These are phyloP conservation scores for Aspergillus incahuasiensis DNA, from an alignment of 495 filamentous ascomycete genomes.

Conservation along the genomic window DNA sequence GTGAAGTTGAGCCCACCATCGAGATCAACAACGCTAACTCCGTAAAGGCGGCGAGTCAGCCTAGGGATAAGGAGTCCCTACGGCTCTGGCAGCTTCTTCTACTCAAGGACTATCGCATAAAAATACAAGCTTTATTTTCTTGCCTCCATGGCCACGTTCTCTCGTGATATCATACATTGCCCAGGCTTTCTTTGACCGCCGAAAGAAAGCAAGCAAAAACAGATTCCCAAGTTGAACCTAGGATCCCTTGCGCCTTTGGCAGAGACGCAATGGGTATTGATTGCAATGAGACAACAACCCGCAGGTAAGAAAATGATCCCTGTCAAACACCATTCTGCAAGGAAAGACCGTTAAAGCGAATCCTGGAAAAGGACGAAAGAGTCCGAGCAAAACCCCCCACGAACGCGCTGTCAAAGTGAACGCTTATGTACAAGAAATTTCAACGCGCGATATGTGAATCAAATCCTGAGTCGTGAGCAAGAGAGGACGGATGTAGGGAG, in stretches of 20 bases:
- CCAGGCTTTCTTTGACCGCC: background rate
- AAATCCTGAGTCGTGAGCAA: background rate
- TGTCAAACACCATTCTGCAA: constrained; percentile 5
- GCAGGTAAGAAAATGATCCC: background rate
- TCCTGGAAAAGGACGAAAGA: constrained; percentile 2
- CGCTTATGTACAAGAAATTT: constrained; percentile 13
- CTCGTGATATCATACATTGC: constrained; percentile 45
- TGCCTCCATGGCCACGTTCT: constrained; percentile 39
- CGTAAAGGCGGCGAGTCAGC: too few species aligned
- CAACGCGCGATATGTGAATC: constrained; percentile 8
- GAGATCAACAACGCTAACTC: too few species aligned
- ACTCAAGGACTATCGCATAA: background rate
- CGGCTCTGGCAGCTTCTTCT: too few species aligned
- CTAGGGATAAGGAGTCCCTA: too few species aligned
- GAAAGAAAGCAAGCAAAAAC: constrained; percentile 5
- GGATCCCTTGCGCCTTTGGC: background rate
- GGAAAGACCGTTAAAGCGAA: background rate
- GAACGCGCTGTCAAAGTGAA: constrained; percentile 4
- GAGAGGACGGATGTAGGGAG: background rate
- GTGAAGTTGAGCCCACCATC: background rate
- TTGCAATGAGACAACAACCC: background rate
- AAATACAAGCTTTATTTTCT: constrained; percentile 16
- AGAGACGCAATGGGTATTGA: background rate
- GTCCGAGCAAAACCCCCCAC: background rate
- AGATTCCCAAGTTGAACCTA: constrained; percentile 4